Evolutionary conservation across 768 basidiomycete species (phyloP).

Genomic region (Tylopilus rubrobrunneus): DNA sequence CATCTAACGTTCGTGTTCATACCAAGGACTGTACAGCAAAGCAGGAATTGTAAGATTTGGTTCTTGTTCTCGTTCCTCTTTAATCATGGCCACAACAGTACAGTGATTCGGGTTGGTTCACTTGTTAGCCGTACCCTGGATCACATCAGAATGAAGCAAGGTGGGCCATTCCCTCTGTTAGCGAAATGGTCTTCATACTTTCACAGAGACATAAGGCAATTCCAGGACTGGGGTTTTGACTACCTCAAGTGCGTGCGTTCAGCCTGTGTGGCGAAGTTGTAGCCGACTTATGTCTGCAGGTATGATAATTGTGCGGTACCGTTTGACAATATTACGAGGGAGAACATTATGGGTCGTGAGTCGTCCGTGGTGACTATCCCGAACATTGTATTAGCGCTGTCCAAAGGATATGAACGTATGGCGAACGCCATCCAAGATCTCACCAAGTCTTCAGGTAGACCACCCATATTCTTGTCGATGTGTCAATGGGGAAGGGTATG

Average conservation of each 20-base stretch:
- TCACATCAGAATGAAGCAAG: conserved; percentile 61
- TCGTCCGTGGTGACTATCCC: conserved; percentile 2
- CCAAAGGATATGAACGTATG: conserved; percentile 57
- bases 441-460: conserved; percentile 43
- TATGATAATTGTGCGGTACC: conserved; percentile 65
- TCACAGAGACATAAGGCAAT: conserved; percentile 51
- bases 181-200: neutral
- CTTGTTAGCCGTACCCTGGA: conserved; percentile 61
- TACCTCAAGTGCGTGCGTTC: conserved; percentile 48
- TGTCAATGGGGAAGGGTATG: conserved; percentile 68
- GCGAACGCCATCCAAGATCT: conserved; percentile 51
- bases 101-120: conserved; percentile 67
- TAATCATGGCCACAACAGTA: conserved; percentile 38
- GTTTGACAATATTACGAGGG: conserved; percentile 50
- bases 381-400: neutral
- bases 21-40: conserved; percentile 35
- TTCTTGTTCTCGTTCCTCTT: neutral
- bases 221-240: conserved; percentile 66
- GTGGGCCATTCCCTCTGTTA: conserved; percentile 23
- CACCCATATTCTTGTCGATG: conserved; percentile 55
- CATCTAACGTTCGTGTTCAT: neutral
- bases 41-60: conserved; percentile 51
- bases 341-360: conserved; percentile 55
- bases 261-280: neutral
- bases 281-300: conserved; percentile 26